phyloP scores from a whole-genome alignment of 2,329 filamentous ascomycete genomes.

The Ilyonectria robusta region DNA sequence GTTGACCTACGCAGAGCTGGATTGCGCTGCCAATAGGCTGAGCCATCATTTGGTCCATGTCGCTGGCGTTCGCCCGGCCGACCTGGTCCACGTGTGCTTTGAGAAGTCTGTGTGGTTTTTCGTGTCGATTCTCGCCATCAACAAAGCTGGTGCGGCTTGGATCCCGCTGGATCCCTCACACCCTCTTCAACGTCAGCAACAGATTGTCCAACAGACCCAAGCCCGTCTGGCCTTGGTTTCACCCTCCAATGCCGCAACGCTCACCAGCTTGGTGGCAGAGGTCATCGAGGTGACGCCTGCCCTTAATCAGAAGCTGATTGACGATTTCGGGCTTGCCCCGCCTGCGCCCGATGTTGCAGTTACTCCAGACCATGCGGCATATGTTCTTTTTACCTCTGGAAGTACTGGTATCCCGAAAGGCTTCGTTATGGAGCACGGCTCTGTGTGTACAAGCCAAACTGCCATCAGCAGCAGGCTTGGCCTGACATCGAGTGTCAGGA shows the following conservation, averaged over 20 bases:
- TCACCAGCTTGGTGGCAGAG: not conserved
- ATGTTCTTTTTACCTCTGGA: constrained; percentile 46
- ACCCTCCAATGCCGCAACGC: not conserved
- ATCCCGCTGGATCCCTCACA: constrained; percentile 11
- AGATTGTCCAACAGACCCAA: constrained; percentile 2
- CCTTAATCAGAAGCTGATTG: not conserved
- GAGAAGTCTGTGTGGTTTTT: constrained; percentile 18
- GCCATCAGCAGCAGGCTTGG: constrained; percentile 17
- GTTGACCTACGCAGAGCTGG: constrained; percentile 40
- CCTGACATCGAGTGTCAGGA: constrained; percentile 14
- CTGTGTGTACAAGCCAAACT: constrained; percentile 30
- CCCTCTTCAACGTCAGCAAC: constrained; percentile 3
- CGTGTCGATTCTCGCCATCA: constrained; percentile 11
- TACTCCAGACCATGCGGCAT: constrained; percentile 19
- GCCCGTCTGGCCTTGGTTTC: constrained; percentile 1
- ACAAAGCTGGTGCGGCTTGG: constrained; percentile 16
- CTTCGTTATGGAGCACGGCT: constrained; percentile 38
- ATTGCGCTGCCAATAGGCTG: constrained; percentile 19
- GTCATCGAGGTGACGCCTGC: constrained; percentile 11
- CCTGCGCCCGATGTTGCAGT: not conserved
- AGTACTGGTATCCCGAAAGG: constrained; percentile 47
- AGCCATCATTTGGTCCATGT: constrained; percentile 20
- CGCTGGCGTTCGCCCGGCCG: constrained; percentile 8
- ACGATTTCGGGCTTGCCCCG: not conserved
- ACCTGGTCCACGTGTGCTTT: not conserved